phyloP scores from a whole-genome alignment of 495 filamentous ascomycete species.

The Emericellopsis terricola region DNA sequence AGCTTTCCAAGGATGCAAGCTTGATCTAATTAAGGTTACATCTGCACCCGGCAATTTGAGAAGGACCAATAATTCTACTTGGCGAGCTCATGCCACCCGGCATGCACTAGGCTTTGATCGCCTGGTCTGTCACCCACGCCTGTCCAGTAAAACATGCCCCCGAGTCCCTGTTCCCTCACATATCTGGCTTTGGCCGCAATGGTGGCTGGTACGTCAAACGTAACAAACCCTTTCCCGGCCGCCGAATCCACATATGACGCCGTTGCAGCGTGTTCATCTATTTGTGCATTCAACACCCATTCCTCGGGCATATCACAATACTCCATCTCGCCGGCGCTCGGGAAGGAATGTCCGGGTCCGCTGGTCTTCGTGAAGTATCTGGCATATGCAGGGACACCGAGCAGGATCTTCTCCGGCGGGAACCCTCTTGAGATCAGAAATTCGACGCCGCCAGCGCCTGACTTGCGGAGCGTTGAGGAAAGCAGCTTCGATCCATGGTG shows the following conservation, averaged over 20 bases:
- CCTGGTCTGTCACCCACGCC: constrained; percentile 46
- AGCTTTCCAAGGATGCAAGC: too few species aligned
- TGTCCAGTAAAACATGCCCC: constrained; percentile 74
- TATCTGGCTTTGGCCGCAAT: constrained; percentile 55
- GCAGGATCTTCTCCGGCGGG: constrained; percentile 42
- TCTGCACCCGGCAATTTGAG: too few species aligned
- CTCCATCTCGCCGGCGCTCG: constrained; percentile 37
- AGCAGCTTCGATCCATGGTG: constrained; percentile 8
- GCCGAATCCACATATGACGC: constrained; percentile 32
- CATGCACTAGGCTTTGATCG: constrained; percentile 43
- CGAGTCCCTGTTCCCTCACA: constrained; percentile 43
- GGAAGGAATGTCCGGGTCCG: constrained; percentile 38
- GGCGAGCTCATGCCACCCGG: constrained; percentile 42
- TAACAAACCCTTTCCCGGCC: constrained; percentile 40
- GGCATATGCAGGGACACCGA: constrained; percentile 62
- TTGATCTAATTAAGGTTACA: too few species aligned
- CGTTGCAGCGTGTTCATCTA: constrained; percentile 35
- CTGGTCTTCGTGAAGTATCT: constrained; percentile 49
- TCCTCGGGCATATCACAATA: constrained; percentile 43
- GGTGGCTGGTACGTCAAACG: constrained; percentile 57
- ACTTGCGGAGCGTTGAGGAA: constrained; percentile 14
- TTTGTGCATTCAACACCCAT: constrained; percentile 26
- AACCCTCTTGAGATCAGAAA: constrained; percentile 45
- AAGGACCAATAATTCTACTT: too few species aligned
- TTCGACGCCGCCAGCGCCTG: constrained; percentile 40